A percentile compares a stretch with the other conserved stretches of the same genome.
These are phyloP conservation scores for Rosa rugosa DNA, from an alignment of 306 rosid genomes.

Conservation along the genomic window DNA sequence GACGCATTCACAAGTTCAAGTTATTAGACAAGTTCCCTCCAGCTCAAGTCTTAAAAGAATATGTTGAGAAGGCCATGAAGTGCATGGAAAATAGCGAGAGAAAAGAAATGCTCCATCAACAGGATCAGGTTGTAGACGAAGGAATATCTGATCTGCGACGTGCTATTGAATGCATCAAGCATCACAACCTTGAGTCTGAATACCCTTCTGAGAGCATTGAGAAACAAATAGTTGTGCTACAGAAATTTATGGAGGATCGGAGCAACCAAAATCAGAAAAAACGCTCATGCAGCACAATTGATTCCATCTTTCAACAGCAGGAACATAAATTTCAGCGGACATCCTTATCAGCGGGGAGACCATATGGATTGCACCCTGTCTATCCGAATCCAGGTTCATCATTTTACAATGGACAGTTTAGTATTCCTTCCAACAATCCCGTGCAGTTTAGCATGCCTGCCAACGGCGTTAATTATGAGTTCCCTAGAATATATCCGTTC, in stretches of 20 bases:
- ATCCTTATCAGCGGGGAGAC: background rate
- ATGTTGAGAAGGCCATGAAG: background rate
- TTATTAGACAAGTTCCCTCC: background rate
- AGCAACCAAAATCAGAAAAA: background rate
- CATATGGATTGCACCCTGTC: background rate
- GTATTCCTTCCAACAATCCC: background rate
- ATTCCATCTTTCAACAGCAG: background rate
- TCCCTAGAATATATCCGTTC: background rate
- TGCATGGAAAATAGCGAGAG: background rate
- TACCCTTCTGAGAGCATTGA: background rate
- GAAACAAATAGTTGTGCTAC: background rate
- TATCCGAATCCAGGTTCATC: background rate
- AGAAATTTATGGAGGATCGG: background rate
- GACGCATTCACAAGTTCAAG: background rate
- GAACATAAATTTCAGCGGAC: conserved; percentile 1
- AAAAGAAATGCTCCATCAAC: background rate
- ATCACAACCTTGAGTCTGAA: background rate
- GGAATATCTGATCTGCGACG: background rate
- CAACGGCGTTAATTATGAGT: background rate
- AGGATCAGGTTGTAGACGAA: background rate
- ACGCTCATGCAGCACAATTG: background rate
- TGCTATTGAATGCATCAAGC: background rate
- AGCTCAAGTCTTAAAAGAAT: background rate
- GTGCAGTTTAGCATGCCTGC: background rate
- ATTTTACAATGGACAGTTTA: background rate